Evolutionary conservation across 2,329 filamentous ascomycete genomes (phyloP), one percentile per base, ranked within the genome.

Genomic region (Arthrinium puccinioides): DNA sequence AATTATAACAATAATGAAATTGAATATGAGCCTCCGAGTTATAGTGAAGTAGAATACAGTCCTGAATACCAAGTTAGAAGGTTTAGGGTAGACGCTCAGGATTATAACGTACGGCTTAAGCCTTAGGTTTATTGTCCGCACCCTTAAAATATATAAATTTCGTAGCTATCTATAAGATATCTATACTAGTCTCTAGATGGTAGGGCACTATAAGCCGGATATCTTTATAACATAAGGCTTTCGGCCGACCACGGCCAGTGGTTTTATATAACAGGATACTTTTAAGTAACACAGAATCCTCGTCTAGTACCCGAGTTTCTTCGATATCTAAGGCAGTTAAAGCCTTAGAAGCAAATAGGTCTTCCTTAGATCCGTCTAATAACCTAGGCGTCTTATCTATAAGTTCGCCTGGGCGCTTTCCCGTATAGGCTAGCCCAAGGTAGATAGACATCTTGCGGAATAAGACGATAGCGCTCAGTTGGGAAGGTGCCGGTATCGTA

Each of bases 61-160:
- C 37, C 45, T 57, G 39, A 25, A 24, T 25, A n/a, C 15, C 4
- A 32, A 24, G 25, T 50, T 33, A 47, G 36, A 5, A 38, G 10
- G 19, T n/a, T 24, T n/a, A 15, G 6, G 15, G 31, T 23, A 18
- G 18, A 21, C 23, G 13, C 13, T 6, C 14, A 19, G 11, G 20
- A 27, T 9, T n/a, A 14, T n/a, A 5, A 51, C 37, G 21, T 41
- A 60, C 39, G 43, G 56, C 39, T 50, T n/a, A n/a, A n/a, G n/a
- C n/a, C n/a, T n/a, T 58, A 5, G 44, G 54, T 36, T 52, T 54
- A 4, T 51, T 52, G 10, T 60, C 31, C 19, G 43, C 43, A 13
- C 50, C 47, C 31, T 59, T 60, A 21, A 58, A 33, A 32, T 57
- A 23, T 16, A 55, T 50, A 18, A 57, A 55, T 40, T 53, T 57